phyloP scores from a whole-genome alignment of 192 early-diverging fungal genomes.

The Coemansia sp. region DNA sequence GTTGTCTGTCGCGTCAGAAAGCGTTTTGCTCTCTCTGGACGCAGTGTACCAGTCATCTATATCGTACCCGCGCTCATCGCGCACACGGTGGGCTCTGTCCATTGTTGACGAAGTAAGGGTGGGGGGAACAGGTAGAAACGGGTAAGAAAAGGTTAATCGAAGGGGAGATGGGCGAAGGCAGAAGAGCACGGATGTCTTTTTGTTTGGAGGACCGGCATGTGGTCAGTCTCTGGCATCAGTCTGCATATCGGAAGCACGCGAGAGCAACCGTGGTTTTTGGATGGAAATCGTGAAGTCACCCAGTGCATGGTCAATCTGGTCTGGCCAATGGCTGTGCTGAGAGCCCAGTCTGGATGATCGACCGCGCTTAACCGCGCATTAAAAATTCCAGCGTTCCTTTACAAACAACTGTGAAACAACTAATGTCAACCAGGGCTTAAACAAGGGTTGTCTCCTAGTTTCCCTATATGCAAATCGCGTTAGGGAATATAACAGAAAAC shows the following conservation, averaged over 20 bases:
- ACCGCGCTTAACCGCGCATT: neutral
- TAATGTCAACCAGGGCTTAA: neutral
- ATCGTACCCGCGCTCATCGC: constrained; percentile 25
- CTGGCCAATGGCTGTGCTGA: neutral
- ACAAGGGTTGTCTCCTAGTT: neutral
- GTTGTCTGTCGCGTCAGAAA: constrained; percentile 21
- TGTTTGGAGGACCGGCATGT: neutral
- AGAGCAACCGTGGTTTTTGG: neutral
- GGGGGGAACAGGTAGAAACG: neutral
- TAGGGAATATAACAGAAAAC: too few species aligned
- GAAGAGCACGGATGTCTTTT: neutral
- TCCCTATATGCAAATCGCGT: neutral
- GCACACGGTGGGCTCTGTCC: constrained; percentile 12
- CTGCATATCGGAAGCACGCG: constrained; percentile 3
- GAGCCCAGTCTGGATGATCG: too few species aligned
- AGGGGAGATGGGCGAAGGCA: neutral
- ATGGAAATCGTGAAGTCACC: constrained; percentile 12
- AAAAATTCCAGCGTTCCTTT: neutral
- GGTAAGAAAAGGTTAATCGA: neutral
- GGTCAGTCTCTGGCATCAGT: neutral
- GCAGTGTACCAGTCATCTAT: constrained; percentile 43
- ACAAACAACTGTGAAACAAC: neutral
- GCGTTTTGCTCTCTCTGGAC: constrained; percentile 28
- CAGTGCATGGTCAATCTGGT: neutral
- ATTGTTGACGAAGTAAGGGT: neutral